phyloP scores from a whole-genome alignment of 805 yeast genomes.

The Pichia membranifaciens region DNA sequence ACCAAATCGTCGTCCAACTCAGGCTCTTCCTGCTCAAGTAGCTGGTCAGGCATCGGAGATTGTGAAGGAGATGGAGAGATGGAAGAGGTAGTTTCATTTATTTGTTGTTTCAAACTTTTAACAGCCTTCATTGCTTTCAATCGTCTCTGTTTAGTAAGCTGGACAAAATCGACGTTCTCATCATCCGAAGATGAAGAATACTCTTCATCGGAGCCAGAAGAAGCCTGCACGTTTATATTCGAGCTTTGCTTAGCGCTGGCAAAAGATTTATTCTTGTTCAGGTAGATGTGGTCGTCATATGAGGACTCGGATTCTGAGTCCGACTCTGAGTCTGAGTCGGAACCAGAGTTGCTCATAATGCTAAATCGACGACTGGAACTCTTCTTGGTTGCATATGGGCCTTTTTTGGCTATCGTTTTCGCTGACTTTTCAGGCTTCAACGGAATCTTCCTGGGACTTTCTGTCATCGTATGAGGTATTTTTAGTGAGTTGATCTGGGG shows the following conservation, averaged over 20 bases:
- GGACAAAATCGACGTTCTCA: constrained; percentile 66
- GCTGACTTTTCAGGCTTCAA: constrained; percentile 1
- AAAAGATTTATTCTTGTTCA: constrained; percentile 1
- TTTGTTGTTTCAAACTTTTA: constrained; percentile 19
- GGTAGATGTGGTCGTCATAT: constrained; percentile 11
- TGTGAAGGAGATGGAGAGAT: constrained; percentile 8
- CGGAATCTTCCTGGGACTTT: constrained; percentile 27
- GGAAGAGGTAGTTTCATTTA: constrained; percentile 5
- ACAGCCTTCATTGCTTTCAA: constrained; percentile 49
- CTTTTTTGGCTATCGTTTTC: constrained; percentile 20
- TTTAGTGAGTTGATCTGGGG: too few relatives aligned
- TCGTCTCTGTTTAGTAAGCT: constrained; percentile 62
- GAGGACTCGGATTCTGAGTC: constrained; percentile 8
- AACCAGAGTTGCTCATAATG: constrained; percentile 19
- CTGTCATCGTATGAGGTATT: constrained; percentile 21
- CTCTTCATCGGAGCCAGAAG: constrained; percentile 28
- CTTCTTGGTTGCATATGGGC: constrained; percentile 15
- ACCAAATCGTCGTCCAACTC: constrained; percentile 37
- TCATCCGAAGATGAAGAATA: constrained; percentile 44
- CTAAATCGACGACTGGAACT: constrained; percentile 22
- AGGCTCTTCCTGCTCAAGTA: constrained; percentile 31
- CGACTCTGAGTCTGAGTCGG: constrained; percentile 1
- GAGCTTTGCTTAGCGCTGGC: constrained; percentile 5
- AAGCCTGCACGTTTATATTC: constrained; percentile 13
- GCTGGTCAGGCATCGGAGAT: constrained; percentile 8